A percentile compares a stretch with the other conserved stretches of the same genome.
Evolutionary conservation across 768 basidiomycete genomes (phyloP).

Genomic region (Psilocybe cyanescens): DNA sequence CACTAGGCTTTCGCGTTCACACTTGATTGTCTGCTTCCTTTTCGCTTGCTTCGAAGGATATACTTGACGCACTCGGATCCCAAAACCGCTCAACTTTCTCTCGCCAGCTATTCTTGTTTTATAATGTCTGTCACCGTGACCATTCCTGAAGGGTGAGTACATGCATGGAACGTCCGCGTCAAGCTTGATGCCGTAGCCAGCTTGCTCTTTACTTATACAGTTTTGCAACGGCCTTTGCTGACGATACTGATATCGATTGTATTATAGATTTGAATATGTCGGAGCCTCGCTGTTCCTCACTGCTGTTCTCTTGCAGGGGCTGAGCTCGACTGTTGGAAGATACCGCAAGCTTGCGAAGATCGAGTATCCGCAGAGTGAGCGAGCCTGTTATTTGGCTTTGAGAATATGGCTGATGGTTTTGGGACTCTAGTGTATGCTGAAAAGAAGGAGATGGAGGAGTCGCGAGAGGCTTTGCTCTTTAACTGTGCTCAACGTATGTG

Average conservation of each 20-base stretch:
- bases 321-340: constrained; percentile 40
- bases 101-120: neutral
- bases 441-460: constrained; percentile 56
- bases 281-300: constrained; percentile 58
- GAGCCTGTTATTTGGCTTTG: too few species aligned
- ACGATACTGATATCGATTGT: too few species aligned
- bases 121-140: constrained; percentile 4
- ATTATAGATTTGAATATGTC: constrained; percentile 57
- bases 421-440: constrained; percentile 65
- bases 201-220: too few species aligned
- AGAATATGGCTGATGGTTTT: too few species aligned
- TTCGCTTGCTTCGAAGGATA: neutral
- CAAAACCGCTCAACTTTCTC: too few species aligned
- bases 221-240: too few species aligned
- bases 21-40: neutral
- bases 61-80: neutral
- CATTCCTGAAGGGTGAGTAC: constrained; percentile 4
- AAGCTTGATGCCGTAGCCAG: too few species aligned
- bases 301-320: constrained; percentile 52
- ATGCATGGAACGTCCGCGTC: neutral
- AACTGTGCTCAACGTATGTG: constrained; percentile 77
- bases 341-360: constrained; percentile 59
- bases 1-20: neutral
- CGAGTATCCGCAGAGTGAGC: constrained; percentile 68
- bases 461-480: constrained; percentile 56